Percentiles rank a stretch among this genome's conserved stretches.
phyloP scores from a whole-genome alignment of 1,139 yeast species.

The Magnusiomyces starmeri region DNA sequence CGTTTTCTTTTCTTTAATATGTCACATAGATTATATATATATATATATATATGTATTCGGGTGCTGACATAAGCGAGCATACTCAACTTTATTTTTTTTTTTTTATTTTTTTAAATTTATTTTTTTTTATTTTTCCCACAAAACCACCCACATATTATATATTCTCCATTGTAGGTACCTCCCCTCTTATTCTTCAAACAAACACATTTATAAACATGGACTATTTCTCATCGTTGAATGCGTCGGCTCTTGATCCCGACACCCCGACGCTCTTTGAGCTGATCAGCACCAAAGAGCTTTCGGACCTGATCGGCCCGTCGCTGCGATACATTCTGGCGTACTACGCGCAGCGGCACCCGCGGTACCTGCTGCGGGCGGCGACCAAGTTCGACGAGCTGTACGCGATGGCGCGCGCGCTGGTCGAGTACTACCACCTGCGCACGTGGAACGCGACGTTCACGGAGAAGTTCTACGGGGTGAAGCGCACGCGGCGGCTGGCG shows the following conservation, averaged over 20 bases:
- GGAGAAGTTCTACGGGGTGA: slow-evolving; percentile 86
- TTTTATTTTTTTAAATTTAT: too few species aligned
- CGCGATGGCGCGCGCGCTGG: slow-evolving; percentile 49
- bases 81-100: neutral
- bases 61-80: too few species aligned
- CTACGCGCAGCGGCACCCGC: slow-evolving; percentile 74
- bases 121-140: neutral
- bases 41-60: too few species aligned
- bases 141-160: neutral
- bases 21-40: too few species aligned
- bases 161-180: too few species aligned
- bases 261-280: slow-evolving; percentile 80
- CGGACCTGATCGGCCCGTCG: slow-evolving; percentile 73
- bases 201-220: too few species aligned
- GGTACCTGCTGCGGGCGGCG: slow-evolving; percentile 53
- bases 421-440: slow-evolving; percentile 67
- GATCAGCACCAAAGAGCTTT: slow-evolving; percentile 73
- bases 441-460: slow-evolving; percentile 84
- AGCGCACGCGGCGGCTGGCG: slow-evolving; percentile 42
- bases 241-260: slow-evolving; percentile 64
- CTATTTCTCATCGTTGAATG: slow-evolving; percentile 72
- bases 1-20: too few species aligned
- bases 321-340: slow-evolving; percentile 72
- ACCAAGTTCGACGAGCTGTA: slow-evolving; percentile 75
- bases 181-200: too few species aligned